Conservation (phyloP, 2,329 filamentous ascomycete genomes). For the Alternaria alternata region DNA sequence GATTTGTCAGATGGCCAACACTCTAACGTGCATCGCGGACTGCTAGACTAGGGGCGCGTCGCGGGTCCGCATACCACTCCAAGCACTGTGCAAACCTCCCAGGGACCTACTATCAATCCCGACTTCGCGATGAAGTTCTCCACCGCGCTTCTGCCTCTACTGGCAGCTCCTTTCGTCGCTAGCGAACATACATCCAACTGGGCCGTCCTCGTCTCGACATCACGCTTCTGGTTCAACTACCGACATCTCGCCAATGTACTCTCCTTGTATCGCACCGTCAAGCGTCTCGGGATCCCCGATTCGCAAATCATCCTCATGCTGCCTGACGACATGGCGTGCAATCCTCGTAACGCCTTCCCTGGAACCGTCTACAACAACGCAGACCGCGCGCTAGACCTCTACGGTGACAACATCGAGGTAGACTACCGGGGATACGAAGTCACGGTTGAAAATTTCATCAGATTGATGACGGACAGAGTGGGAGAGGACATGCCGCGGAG, state of each 20-base stretch:
- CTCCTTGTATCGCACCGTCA: conserved; percentile 96
- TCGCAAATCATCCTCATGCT: conserved; percentile 99
- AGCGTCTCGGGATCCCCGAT: conserved; percentile 95
- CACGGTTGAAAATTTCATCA: conserved; percentile 98
- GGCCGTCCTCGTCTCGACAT: conserved; percentile 98
- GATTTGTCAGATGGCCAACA: conserved; percentile 41
- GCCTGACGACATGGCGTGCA: conserved; percentile 99
- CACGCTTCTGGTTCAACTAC: conserved; percentile 99
- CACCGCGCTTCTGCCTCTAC: conserved; percentile 35
- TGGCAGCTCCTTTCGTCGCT: conserved; percentile 53
- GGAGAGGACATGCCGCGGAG: conserved; percentile 94
- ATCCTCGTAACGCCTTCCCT: conserved; percentile 96
- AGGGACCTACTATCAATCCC: neutral
- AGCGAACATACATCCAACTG: conserved; percentile 96
- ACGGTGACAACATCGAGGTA: conserved; percentile 98
- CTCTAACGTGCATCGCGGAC: conserved; percentile 31
- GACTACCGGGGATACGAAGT: conserved; percentile 98
- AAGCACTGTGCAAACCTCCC: neutral
- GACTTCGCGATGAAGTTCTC: conserved; percentile 36
- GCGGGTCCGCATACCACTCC: conserved; percentile 1
- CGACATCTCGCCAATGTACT: conserved; percentile 97
- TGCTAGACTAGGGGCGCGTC: conserved; percentile 10
- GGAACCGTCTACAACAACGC: conserved; percentile 99
- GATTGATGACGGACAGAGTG: conserved; percentile 90
- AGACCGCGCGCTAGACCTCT: conserved; percentile 92